phyloP scores from a whole-genome alignment of 2,329 filamentous ascomycete species.

The Seiridium cupressi region DNA sequence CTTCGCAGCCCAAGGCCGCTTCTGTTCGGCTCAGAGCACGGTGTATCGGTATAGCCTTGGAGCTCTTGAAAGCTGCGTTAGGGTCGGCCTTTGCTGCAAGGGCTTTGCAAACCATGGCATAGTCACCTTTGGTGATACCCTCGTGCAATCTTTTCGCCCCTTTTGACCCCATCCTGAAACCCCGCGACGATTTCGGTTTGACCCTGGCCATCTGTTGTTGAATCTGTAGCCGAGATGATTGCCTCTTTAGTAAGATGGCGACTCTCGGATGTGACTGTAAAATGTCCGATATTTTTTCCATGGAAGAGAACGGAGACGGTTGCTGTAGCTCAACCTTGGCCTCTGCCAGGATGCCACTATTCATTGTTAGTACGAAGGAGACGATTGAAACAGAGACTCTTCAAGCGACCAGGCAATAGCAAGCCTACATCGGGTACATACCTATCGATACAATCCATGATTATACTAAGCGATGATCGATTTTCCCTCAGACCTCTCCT shows the following conservation, averaged over 20 bases:
- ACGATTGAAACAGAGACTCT: neutral
- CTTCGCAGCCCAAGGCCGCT: slow-evolving; percentile 12
- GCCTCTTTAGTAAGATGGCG: slow-evolving; percentile 13
- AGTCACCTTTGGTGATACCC: slow-evolving; percentile 14
- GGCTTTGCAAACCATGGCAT: slow-evolving; percentile 15
- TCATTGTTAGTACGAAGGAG: neutral
- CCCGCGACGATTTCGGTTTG: slow-evolving; percentile 10
- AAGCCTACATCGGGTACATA: slow-evolving; percentile 5
- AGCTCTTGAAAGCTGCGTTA: slow-evolving; percentile 12
- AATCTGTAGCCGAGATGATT: slow-evolving; percentile 11
- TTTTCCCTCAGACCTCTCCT: slow-evolving; percentile 16
- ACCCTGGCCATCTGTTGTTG: slow-evolving; percentile 16
- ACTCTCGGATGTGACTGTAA: slow-evolving; percentile 15
- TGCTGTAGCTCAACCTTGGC: slow-evolving; percentile 16
- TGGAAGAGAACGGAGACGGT: neutral
- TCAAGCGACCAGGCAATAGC: neutral
- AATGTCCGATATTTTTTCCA: slow-evolving; percentile 8
- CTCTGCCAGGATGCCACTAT: slow-evolving; percentile 14
- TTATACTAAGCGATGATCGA: slow-evolving; percentile 17
- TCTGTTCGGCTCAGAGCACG: slow-evolving; percentile 15
- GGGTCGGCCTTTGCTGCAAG: slow-evolving; percentile 17
- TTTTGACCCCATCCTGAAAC: slow-evolving; percentile 10
- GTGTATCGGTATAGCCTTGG: slow-evolving; percentile 15
- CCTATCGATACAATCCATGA: slow-evolving; percentile 20
- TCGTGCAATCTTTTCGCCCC: slow-evolving; percentile 16